These are phyloP conservation scores for Alternaria brassicae DNA, from an alignment of 2,329 filamentous ascomycete species.

Conservation along the genomic window DNA sequence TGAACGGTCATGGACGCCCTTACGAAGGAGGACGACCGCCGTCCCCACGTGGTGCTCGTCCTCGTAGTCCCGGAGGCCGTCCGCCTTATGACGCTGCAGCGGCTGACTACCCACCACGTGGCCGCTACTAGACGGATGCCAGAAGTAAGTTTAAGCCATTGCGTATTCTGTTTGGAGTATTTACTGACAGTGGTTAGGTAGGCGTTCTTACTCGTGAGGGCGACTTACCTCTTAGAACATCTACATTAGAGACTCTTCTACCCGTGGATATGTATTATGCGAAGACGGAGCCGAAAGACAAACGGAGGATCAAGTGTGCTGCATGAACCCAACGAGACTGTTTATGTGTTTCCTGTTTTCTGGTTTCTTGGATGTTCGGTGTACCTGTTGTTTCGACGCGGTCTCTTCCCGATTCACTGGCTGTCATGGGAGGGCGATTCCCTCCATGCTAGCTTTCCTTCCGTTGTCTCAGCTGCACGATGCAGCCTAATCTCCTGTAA, in stretches of 20 bases:
- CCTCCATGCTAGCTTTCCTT: slow-evolving; percentile 2
- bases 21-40: slow-evolving; percentile 59
- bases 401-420: background rate
- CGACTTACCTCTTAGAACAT: slow-evolving; percentile 1
- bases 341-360: slow-evolving; percentile 2
- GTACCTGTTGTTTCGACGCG: slow-evolving; percentile 1
- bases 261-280: slow-evolving; percentile 12
- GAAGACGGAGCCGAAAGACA: slow-evolving; percentile 10
- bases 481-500: slow-evolving; percentile 4
- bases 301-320: slow-evolving; percentile 10
- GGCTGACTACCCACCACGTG: slow-evolving; percentile 56
- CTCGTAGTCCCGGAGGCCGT: slow-evolving; percentile 66
- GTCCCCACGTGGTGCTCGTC: slow-evolving; percentile 49
- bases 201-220: background rate
- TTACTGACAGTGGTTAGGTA: slow-evolving; percentile 9
- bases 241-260: background rate
- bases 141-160: slow-evolving; percentile 4
- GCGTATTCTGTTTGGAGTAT: background rate
- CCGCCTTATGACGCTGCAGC: slow-evolving; percentile 56
- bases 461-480: background rate
- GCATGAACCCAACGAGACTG: slow-evolving; percentile 13
- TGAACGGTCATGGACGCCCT: slow-evolving; percentile 64
- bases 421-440: background rate
- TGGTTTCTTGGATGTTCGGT: slow-evolving; percentile 10
- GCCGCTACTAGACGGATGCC: slow-evolving; percentile 41